Conservation (phyloP, 495 filamentous ascomycete genomes). For the Daldinia vernicosa region DNA sequence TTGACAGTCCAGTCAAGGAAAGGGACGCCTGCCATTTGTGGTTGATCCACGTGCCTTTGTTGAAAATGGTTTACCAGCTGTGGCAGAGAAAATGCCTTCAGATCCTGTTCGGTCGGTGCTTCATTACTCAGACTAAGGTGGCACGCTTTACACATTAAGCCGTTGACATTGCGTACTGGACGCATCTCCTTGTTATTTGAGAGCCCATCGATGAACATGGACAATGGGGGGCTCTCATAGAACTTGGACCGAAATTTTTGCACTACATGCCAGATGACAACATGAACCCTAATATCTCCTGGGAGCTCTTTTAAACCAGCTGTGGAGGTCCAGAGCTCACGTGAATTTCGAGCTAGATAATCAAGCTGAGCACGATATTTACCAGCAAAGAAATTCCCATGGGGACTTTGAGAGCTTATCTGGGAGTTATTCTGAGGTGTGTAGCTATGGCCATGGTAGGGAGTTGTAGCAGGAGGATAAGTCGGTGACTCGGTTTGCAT, state of each 20-base stretch:
- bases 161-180: constrained; percentile 71
- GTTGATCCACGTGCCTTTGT: constrained; percentile 59
- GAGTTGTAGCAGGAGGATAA: constrained; percentile 11
- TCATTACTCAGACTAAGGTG: constrained; percentile 50
- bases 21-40: constrained; percentile 41
- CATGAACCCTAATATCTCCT: constrained; percentile 67
- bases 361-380: constrained; percentile 64
- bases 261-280: constrained; percentile 69
- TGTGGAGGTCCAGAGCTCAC: constrained; percentile 69
- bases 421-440: constrained; percentile 37
- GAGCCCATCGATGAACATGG: constrained; percentile 73
- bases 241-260: constrained; percentile 64
- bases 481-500: constrained; percentile 22
- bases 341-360: constrained; percentile 64
- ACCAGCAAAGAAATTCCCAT: constrained; percentile 41
- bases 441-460: constrained; percentile 43
- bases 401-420: constrained; percentile 23
- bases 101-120: constrained; percentile 48
- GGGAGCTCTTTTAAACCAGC: constrained; percentile 69
- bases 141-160: constrained; percentile 71
- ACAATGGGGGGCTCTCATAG: constrained; percentile 61
- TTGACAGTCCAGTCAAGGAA: constrained; percentile 69
- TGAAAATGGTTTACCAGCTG: constrained; percentile 76
- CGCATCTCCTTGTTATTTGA: constrained; percentile 71
- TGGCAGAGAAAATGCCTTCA: constrained; percentile 66